Conservation (phyloP, 257 asterid genomes). For the Solanum sejunctum region DNA sequence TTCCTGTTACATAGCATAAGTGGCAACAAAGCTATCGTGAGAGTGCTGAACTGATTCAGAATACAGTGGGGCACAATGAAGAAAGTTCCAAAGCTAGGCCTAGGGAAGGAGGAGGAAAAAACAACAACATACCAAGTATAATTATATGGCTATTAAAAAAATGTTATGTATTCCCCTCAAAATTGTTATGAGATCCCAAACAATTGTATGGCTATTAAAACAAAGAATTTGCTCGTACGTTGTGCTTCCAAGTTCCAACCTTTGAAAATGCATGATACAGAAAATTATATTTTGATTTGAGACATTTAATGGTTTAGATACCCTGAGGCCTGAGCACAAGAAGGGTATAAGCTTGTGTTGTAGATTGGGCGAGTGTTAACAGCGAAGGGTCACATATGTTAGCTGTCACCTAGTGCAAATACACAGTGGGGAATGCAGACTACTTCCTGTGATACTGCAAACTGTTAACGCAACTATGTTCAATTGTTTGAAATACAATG, state of each 20-base stretch:
- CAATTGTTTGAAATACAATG: not conserved
- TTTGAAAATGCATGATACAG: not conserved
- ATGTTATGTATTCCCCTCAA: too few species aligned
- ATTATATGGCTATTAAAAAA: too few species aligned
- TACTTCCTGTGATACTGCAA: not conserved
- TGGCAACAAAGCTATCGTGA: not conserved
- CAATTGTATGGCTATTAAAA: not conserved
- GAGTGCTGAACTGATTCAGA: not conserved
- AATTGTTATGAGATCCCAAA: too few species aligned
- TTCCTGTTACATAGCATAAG: not conserved
- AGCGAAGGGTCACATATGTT: not conserved
- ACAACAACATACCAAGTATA: not conserved
- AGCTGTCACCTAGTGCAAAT: not conserved
- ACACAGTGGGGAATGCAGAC: not conserved
- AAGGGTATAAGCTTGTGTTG: not conserved
- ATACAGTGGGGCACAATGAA: not conserved
- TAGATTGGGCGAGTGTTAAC: not conserved
- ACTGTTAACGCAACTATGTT: not conserved
- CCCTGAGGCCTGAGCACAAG: not conserved
- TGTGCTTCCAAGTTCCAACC: not conserved
- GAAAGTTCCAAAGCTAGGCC: not conserved
- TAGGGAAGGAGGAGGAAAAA: not conserved
- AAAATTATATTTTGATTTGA: not conserved
- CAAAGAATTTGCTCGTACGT: not conserved
- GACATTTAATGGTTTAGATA: not conserved